Percentiles rank a stretch among this genome's conserved stretches.
Evolutionary conservation across 2,329 filamentous ascomycete species (phyloP).

Genomic region (Fusarium redolens): DNA sequence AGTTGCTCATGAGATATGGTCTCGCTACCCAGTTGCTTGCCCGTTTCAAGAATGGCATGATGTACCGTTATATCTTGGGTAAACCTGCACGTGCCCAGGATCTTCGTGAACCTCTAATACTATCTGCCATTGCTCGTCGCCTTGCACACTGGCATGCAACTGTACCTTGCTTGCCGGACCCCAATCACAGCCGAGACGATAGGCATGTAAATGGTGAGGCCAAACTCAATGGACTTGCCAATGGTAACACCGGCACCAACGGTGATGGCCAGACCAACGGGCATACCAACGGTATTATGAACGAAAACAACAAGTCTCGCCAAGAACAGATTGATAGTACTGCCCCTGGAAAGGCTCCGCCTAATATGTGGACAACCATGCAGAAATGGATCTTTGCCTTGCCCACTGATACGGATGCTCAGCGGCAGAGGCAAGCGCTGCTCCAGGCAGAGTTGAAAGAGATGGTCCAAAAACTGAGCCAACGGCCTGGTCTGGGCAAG

Average conservation of each 20-base stretch:
- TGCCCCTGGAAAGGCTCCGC: conserved; percentile 76
- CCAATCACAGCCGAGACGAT: conserved; percentile 33
- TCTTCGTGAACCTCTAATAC: conserved; percentile 79
- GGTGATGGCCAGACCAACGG: conserved; percentile 50
- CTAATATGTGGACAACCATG: conserved; percentile 94
- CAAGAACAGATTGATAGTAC: conserved; percentile 60
- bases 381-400: conserved; percentile 95
- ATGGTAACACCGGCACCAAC: conserved; percentile 41
- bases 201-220: conserved; percentile 51
- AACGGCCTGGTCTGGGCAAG: conserved; percentile 79
- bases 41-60: conserved; percentile 93
- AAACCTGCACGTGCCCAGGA: conserved; percentile 83
- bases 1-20: conserved; percentile 82
- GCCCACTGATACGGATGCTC: conserved; percentile 75
- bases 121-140: conserved; percentile 83
- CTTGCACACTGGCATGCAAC: conserved; percentile 94
- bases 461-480: conserved; percentile 77
- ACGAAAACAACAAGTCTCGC: conserved; percentile 44
- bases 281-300: conserved; percentile 42
- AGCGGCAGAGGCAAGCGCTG: conserved; percentile 72
- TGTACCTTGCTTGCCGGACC: conserved; percentile 66
- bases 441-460: conserved; percentile 81
- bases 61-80: conserved; percentile 91
- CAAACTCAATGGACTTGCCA: conserved; percentile 42
- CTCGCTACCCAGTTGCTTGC: conserved; percentile 90